These are phyloP conservation scores for Erysimum pusillum DNA, from an alignment of 441 rosid genomes.

Conservation along the genomic window DNA sequence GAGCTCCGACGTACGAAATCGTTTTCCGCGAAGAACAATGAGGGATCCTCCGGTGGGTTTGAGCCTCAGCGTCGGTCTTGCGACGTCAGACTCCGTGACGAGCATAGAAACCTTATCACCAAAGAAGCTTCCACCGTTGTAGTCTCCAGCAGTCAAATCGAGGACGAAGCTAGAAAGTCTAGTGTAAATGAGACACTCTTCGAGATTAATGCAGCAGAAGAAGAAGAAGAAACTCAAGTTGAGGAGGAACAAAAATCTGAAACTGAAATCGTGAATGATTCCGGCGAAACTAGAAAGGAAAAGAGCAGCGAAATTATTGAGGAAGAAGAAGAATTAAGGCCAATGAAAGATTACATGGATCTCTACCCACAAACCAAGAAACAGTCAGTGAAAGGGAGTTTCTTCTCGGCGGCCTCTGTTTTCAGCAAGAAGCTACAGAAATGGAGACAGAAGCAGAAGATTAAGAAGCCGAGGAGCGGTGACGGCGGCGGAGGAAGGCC, in stretches of 20 bases:
- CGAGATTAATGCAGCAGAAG: constrained; percentile 61
- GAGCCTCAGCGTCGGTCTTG: constrained; percentile 98
- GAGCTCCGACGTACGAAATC: constrained; percentile 98
- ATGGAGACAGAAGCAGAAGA: constrained; percentile 95
- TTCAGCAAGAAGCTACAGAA: constrained; percentile 95
- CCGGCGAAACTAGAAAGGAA: constrained; percentile 58
- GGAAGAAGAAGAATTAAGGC: constrained; percentile 74
- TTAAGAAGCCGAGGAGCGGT: constrained; percentile 60
- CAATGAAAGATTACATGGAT: constrained; percentile 97
- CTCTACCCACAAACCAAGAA: constrained; percentile 86
- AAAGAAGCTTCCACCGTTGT: constrained; percentile 17
- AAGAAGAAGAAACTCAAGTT: constrained; percentile 35
- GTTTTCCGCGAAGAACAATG: constrained; percentile 88
- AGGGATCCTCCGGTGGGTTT: constrained; percentile 82
- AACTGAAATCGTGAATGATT: constrained; percentile 55
- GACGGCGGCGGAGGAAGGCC: constrained; percentile 52
- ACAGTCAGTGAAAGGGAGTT: constrained; percentile 76
- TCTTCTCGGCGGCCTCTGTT: constrained; percentile 97
- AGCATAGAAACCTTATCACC: constrained; percentile 56
- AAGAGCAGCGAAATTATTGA: constrained; percentile 58
- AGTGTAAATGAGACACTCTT: constrained; percentile 62
- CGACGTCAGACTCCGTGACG: constrained; percentile 90
- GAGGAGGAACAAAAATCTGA: constrained; percentile 46
- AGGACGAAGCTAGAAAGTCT: constrained; percentile 60
- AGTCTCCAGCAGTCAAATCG: constrained; percentile 46